Evolutionary conservation across 371 early-diverging fungal genomes (phyloP).

Genomic region (Racocetra persica): DNA sequence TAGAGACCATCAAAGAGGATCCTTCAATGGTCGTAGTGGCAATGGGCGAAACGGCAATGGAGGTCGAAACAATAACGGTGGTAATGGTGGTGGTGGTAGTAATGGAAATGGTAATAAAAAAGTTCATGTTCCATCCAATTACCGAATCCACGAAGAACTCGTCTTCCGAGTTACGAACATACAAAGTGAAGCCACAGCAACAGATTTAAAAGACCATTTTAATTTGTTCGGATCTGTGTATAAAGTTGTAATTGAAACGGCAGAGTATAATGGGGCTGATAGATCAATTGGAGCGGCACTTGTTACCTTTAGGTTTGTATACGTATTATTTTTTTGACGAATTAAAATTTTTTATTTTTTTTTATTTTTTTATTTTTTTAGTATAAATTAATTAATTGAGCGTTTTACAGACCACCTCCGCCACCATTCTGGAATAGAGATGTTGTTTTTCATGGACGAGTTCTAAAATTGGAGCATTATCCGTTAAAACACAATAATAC

Average conservation of each 20-base stretch:
- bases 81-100: not conserved
- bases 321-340: not conserved
- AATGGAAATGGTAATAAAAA: not conserved
- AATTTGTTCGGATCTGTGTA: conserved; percentile 8
- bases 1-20: no score
- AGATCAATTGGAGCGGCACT: not conserved
- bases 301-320: conserved; percentile 1
- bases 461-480: not conserved
- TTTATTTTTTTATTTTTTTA: not conserved
- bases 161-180: not conserved
- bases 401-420: conserved; percentile 17
- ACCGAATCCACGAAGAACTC: not conserved
- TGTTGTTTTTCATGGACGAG: conserved; percentile 9
- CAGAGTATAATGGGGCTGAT: not conserved
- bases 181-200: not conserved
- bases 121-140: not conserved
- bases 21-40: not conserved
- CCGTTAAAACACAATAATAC: no score
- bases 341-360: not conserved
- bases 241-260: conserved; percentile 26
- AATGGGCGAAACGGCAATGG: not conserved
- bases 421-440: not conserved
- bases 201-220: conserved; percentile 26
- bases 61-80: not conserved
- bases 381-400: not conserved